Percentiles rank a stretch among this genome's conserved stretches.
Evolutionary conservation across 1,284 basidiomycete species (phyloP).

Genomic region (Ustilago sp.): DNA sequence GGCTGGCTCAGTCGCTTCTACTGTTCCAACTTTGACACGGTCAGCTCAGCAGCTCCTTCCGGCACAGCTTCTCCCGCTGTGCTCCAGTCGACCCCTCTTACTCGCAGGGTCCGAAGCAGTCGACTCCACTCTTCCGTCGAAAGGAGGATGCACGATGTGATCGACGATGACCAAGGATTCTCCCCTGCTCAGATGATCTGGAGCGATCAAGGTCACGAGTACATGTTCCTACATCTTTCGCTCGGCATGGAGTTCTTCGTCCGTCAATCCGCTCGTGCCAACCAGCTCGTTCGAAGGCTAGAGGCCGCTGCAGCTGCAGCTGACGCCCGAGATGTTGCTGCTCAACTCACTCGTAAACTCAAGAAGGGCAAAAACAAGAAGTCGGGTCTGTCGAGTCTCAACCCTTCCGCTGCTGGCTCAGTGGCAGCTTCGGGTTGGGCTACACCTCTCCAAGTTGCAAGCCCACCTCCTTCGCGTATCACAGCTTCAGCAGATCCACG

Average conservation of each 20-base stretch:
- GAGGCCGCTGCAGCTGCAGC: slow-evolving; percentile 55
- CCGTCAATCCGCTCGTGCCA: slow-evolving; percentile 57
- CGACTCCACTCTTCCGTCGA: slow-evolving; percentile 47
- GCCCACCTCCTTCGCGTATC: slow-evolving; percentile 50
- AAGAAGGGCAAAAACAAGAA: slow-evolving; percentile 44
- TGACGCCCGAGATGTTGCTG: slow-evolving; percentile 47
- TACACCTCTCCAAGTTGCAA: slow-evolving; percentile 43
- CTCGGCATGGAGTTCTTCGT: slow-evolving; percentile 66
- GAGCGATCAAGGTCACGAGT: slow-evolving; percentile 62
- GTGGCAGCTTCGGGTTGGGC: slow-evolving; percentile 40
- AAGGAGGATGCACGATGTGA: slow-evolving; percentile 44
- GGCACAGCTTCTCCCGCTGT: slow-evolving; percentile 41
- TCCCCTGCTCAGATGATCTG: slow-evolving; percentile 55
- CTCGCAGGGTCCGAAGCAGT: slow-evolving; percentile 35
- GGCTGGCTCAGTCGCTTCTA: slow-evolving; percentile 65
- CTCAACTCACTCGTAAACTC: slow-evolving; percentile 40
- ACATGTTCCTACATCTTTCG: slow-evolving; percentile 56
- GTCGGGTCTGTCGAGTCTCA: slow-evolving; percentile 41
- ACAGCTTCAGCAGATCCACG: slow-evolving; percentile 39
- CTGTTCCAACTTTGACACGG: slow-evolving; percentile 57
- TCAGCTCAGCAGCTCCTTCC: slow-evolving; percentile 34
- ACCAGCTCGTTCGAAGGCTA: slow-evolving; percentile 59
- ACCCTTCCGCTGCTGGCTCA: slow-evolving; percentile 37
- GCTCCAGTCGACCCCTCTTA: slow-evolving; percentile 50
- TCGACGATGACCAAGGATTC: slow-evolving; percentile 39